These are phyloP conservation scores for Penicilliopsis zonata DNA, from an alignment of 495 filamentous ascomycete genomes.

Conservation along the genomic window DNA sequence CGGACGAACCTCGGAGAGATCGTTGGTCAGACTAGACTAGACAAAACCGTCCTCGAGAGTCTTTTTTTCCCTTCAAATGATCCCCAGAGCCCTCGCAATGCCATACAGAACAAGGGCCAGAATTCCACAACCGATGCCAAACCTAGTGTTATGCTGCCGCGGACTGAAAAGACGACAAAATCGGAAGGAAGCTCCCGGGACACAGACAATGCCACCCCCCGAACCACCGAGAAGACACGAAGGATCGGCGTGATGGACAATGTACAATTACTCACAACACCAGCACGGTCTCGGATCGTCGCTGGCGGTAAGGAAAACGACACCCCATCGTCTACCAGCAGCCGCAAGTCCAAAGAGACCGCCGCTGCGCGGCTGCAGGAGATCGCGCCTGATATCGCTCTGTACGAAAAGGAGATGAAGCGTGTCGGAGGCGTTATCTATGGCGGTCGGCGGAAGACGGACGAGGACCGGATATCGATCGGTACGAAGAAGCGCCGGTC, in stretches of 20 bases:
- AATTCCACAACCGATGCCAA: conserved; percentile 12
- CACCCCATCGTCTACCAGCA: conserved; percentile 64
- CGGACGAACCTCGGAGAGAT: conserved; percentile 89
- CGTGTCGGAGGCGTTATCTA: conserved; percentile 73
- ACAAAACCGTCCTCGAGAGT: conserved; percentile 40
- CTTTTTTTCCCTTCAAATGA: conserved; percentile 38
- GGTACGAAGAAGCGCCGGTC: conserved; percentile 28
- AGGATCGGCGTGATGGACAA: conserved; percentile 12
- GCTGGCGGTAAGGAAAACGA: conserved; percentile 71
- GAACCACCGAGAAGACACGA: conserved; percentile 15
- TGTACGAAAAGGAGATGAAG: conserved; percentile 92
- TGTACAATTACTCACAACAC: conserved; percentile 35
- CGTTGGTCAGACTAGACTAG: conserved; percentile 70
- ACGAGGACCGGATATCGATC: conserved; percentile 28
- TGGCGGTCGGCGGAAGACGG: conserved; percentile 47
- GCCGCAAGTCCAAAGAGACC: conserved; percentile 76
- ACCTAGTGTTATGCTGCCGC: conserved; percentile 8
- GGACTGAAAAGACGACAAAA: conserved; percentile 8
- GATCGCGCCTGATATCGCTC: conserved; percentile 66
- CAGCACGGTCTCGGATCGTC: conserved; percentile 27
- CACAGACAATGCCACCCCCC: conserved; percentile 16
- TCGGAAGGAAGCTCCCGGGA: conserved; percentile 6
- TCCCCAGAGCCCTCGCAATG: conserved; percentile 11
- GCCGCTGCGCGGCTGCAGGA: conserved; percentile 66
- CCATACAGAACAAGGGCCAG: conserved; percentile 24